phyloP scores from a whole-genome alignment of 2,329 filamentous ascomycete genomes.

The Trichoderma sp. region DNA sequence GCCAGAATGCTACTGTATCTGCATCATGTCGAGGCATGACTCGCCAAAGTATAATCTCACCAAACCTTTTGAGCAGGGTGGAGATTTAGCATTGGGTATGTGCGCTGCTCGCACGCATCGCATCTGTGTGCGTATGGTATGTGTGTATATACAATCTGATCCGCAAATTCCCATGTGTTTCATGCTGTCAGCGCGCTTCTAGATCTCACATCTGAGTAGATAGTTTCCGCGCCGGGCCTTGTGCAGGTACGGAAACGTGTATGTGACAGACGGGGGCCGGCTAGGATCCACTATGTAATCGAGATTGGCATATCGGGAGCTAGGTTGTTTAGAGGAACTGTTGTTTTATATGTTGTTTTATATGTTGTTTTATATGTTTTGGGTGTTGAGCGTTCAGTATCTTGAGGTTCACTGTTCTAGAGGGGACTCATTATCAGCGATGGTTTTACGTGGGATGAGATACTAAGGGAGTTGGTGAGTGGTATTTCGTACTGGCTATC shows the following conservation, averaged over 20 bases:
- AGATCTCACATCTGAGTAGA: background rate
- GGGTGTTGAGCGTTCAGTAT: background rate
- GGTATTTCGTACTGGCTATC: background rate
- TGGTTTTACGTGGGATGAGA: background rate
- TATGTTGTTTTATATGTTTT: background rate
- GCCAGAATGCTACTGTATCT: background rate
- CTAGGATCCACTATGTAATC: background rate
- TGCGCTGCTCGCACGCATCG: background rate
- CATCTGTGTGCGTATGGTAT: background rate
- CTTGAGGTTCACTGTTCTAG: background rate
- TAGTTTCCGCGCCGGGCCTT: background rate
- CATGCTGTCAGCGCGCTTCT: background rate
- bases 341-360: background rate
- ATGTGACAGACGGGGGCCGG: too few species aligned
- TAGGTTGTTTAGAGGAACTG: background rate
- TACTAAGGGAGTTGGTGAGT: background rate
- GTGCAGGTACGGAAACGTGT: background rate
- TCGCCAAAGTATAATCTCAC: background rate
- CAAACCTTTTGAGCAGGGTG: background rate
- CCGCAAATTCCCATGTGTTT: background rate
- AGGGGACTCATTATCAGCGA: background rate
- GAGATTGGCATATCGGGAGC: background rate
- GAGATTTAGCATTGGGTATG: background rate
- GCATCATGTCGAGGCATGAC: slow-evolving; percentile 11
- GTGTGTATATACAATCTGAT: background rate